These are phyloP conservation scores for Pulveroboletus sp. DNA, from an alignment of 768 basidiomycete species.

Conservation along the genomic window DNA sequence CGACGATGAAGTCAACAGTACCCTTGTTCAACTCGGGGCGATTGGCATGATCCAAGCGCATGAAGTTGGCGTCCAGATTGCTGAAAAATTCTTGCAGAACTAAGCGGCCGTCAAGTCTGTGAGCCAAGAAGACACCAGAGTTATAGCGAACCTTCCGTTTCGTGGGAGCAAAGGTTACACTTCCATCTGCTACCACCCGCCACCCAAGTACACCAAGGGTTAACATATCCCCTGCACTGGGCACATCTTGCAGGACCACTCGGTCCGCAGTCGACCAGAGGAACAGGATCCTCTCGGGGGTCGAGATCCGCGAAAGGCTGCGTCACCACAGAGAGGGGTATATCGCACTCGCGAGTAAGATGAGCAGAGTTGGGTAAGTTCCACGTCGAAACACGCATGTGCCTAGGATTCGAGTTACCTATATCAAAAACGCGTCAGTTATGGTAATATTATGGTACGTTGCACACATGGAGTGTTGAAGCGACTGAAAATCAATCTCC, in stretches of 20 bases:
- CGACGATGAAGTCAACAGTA: slow-evolving; percentile 85
- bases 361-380: slow-evolving; percentile 77
- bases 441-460: background rate
- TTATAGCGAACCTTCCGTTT: slow-evolving; percentile 69
- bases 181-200: slow-evolving; percentile 83
- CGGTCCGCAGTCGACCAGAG: slow-evolving; percentile 67
- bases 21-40: slow-evolving; percentile 88
- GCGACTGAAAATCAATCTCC: background rate
- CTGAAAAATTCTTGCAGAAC: slow-evolving; percentile 82
- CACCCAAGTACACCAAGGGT: slow-evolving; percentile 87
- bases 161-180: slow-evolving; percentile 85
- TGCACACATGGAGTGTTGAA: background rate
- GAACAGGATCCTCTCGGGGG: slow-evolving; percentile 73
- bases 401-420: slow-evolving; percentile 92
- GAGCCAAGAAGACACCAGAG: slow-evolving; percentile 5
- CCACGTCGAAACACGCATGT: slow-evolving; percentile 86
- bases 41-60: slow-evolving; percentile 74
- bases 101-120: slow-evolving; percentile 28
- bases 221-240: slow-evolving; percentile 85
- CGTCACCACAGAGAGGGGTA: slow-evolving; percentile 81
- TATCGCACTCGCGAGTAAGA: slow-evolving; percentile 73
- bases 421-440: slow-evolving; percentile 13
- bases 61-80: slow-evolving; percentile 71
- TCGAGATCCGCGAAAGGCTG: slow-evolving; percentile 89
- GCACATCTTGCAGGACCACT: slow-evolving; percentile 81